Base-by-base conservation (phyloP, 2,329 filamentous ascomycete species). In the Graphiopsis chlorocephala region DNA sequence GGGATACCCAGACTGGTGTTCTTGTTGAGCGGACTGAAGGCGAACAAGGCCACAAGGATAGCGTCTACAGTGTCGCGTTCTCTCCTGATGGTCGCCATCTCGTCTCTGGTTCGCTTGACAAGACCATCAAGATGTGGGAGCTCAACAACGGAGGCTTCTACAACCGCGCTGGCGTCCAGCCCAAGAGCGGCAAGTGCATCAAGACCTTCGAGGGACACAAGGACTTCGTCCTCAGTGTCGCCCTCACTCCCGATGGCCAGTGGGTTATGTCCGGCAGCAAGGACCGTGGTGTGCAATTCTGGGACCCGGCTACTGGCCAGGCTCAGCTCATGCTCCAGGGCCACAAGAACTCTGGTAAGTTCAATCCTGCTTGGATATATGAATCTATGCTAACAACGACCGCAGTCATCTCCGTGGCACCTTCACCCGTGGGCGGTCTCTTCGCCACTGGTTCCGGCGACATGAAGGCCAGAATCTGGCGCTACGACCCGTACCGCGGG, bases 121-220 rank as follows among this genome's bases (percentile, higher is more conserved):
- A 96, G 84, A 98, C 94, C 0, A 98, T 98, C 83, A 97, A 97
- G 83, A 96, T 98, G 90, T 99, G 95, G 93, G 93, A 97, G 82
- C 85, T 99, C 59, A 71, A 83, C 84, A 70, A 86, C 88, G 72
- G 85, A 88, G 65, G 65, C 52, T 67, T 66, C 48, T 68, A 68
- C 64, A 65, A 68, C 59, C 85, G 67, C 26, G 84, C 86, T 52
- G 87, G 85, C 33, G 68, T 64, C 35, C 67, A 66, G 26, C 64
- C 89, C 10, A 96, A 95, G 82, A 90, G 90, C 38, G 94, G 95
- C 72, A 92, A 96, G 77, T 98, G 95, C 76, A 89, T 97, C 73
- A 92, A 93, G 82, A 98, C 94, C 1, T 99, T 98, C 73, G 95
- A 98, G 75, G 95, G 95, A 59, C 95, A 99, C 80, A 91, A 96